phyloP scores from a whole-genome alignment of 768 basidiomycete genomes.

The Ramaria sp. region DNA sequence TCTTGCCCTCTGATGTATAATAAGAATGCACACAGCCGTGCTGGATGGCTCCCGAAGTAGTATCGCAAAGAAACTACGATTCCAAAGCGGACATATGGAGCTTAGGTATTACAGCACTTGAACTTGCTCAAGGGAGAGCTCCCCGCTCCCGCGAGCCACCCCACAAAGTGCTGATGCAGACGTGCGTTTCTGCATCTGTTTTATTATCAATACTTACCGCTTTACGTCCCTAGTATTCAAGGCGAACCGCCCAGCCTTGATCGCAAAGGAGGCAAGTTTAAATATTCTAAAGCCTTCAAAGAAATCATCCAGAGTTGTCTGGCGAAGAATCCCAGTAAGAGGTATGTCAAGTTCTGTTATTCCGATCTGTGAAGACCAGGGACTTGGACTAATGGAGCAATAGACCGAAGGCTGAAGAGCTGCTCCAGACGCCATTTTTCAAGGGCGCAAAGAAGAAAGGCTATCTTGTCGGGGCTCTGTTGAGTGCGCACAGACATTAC shows the following conservation, averaged over 20 bases:
- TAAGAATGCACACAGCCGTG: slow-evolving; percentile 44
- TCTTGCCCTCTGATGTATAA: slow-evolving; percentile 1
- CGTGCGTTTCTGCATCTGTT: slow-evolving; percentile 30
- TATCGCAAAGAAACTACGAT: slow-evolving; percentile 77
- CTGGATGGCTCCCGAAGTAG: slow-evolving; percentile 96
- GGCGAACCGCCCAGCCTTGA: slow-evolving; percentile 72
- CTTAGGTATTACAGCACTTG: slow-evolving; percentile 90
- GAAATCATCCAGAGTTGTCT: slow-evolving; percentile 79
- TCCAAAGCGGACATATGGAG: slow-evolving; percentile 91
- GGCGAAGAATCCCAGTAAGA: slow-evolving; percentile 69
- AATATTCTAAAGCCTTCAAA: slow-evolving; percentile 73
- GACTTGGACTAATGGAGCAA: not conserved
- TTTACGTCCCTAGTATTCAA: slow-evolving; percentile 40
- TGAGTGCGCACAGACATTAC: slow-evolving; percentile 36
- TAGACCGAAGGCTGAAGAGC: slow-evolving; percentile 67
- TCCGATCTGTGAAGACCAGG: not conserved
- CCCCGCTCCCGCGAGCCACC: slow-evolving; percentile 74
- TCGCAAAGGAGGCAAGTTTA: slow-evolving; percentile 56
- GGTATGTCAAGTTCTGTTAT: slow-evolving; percentile 29
- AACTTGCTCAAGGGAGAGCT: slow-evolving; percentile 78
- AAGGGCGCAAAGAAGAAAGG: slow-evolving; percentile 66
- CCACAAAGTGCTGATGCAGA: slow-evolving; percentile 64
- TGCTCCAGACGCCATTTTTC: slow-evolving; percentile 76
- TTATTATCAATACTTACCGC: not conserved
- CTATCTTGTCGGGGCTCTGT: slow-evolving; percentile 66